phyloP scores from a whole-genome alignment of 495 filamentous ascomycete species.

The Jackrogersella minutella region DNA sequence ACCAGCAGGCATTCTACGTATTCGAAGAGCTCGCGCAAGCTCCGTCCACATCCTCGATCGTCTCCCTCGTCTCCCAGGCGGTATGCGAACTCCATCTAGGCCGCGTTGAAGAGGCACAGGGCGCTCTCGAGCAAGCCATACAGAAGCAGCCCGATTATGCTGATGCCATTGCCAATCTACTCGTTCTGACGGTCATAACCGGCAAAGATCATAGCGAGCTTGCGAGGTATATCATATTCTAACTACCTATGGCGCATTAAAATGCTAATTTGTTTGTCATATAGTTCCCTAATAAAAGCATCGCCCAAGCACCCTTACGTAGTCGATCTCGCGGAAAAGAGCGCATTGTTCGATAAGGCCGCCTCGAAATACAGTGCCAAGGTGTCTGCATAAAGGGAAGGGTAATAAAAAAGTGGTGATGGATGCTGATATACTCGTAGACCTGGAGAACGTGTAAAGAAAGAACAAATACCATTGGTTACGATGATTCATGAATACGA shows the following conservation, averaged over 20 bases:
- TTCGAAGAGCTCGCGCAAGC: conserved; percentile 95
- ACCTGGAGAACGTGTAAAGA: conserved; percentile 10
- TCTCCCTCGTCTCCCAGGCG: conserved; percentile 82
- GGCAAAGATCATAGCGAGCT: conserved; percentile 73
- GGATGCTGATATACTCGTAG: conserved; percentile 23
- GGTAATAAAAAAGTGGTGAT: not conserved
- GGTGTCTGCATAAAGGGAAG: conserved; percentile 62
- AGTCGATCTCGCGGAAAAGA: conserved; percentile 77
- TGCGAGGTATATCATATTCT: conserved; percentile 59
- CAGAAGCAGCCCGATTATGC: conserved; percentile 74
- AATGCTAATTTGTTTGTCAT: conserved; percentile 12
- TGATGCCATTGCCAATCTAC: conserved; percentile 78
- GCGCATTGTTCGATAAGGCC: conserved; percentile 77
- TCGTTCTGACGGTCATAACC: conserved; percentile 78
- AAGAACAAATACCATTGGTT: conserved; percentile 18
- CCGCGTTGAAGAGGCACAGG: conserved; percentile 86
- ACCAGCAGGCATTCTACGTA: conserved; percentile 97
- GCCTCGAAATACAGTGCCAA: conserved; percentile 80
- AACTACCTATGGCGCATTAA: conserved; percentile 1
- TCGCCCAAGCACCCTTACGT: conserved; percentile 72
- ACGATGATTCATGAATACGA: conserved; percentile 31
- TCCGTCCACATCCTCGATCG: conserved; percentile 71
- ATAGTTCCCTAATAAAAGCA: conserved; percentile 64
- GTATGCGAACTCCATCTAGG: conserved; percentile 92
- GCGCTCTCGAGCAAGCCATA: conserved; percentile 80